Conservation (phyloP, 345 rosid species). For the Leavenworthia alabamica region DNA sequence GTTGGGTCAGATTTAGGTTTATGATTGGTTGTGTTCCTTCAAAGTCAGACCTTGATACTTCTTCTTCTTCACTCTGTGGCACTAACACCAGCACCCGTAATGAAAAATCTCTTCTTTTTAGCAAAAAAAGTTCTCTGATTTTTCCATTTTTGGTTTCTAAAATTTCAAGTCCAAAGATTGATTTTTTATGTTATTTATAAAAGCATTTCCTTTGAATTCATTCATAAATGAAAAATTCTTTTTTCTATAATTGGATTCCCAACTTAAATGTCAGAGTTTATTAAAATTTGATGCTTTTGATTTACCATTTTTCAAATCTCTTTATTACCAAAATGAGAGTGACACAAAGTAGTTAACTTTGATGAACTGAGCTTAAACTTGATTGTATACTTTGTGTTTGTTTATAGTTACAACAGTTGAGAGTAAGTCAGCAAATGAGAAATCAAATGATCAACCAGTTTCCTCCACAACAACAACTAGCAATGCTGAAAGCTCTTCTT, state of each 20-base stretch:
- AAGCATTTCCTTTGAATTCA: not conserved
- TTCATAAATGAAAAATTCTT: too few relatives aligned
- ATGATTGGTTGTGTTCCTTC: constrained; percentile 60
- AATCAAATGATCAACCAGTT: constrained; percentile 57
- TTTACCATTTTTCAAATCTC: not conserved
- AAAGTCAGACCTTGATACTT: constrained; percentile 71
- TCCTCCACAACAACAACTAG: constrained; percentile 79
- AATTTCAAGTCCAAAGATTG: not conserved
- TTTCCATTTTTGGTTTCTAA: not conserved
- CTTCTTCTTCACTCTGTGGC: constrained; percentile 42
- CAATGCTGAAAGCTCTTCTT: constrained; percentile 72
- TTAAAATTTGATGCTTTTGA: not conserved
- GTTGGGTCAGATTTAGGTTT: constrained; percentile 62
- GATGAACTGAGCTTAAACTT: not conserved
- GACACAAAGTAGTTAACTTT: not conserved
- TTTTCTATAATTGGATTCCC: constrained; percentile 11
- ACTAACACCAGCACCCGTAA: constrained; percentile 42
- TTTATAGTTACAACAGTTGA: constrained; percentile 38
- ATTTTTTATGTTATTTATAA: not conserved
- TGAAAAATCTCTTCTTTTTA: too few relatives aligned
- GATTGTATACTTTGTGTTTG: not conserved
- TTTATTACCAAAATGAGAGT: not conserved
- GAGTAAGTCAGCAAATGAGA: constrained; percentile 64
- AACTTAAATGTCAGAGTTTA: constrained; percentile 20
- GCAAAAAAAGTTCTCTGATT: not conserved